A percentile compares a stretch with the other conserved stretches of the same genome.
These are phyloP conservation scores for Panicum virgatum DNA, from an alignment of 202 grass and related monocot genomes.

Conservation along the genomic window DNA sequence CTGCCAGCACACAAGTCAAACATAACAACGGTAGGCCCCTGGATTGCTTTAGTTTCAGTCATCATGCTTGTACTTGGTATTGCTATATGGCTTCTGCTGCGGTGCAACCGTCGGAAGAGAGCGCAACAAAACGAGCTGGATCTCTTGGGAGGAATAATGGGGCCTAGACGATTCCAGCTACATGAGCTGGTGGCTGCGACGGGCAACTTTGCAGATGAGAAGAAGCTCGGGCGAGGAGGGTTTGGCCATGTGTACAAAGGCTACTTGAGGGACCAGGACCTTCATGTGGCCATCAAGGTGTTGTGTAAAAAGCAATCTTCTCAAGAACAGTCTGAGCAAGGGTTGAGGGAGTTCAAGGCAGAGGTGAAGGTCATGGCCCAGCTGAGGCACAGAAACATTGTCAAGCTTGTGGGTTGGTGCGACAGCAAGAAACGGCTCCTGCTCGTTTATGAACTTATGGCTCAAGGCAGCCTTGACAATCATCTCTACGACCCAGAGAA, in stretches of 20 bases:
- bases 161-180: background rate
- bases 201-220: background rate
- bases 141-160: background rate
- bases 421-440: background rate
- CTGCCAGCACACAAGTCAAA: background rate
- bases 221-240: background rate
- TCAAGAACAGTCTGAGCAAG: background rate
- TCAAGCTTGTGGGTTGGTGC: background rate
- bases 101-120: background rate
- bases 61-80: background rate
- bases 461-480: conserved; percentile 1
- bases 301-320: background rate
- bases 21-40: background rate
- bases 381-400: background rate
- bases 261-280: background rate
- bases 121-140: background rate
- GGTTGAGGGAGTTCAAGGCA: background rate
- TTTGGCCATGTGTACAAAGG: conserved; percentile 1
- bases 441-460: background rate
- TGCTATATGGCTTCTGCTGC: background rate
- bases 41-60: background rate
- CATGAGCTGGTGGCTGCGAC: background rate
- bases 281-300: background rate
- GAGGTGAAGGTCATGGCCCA: background rate
- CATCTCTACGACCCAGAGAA: background rate